phyloP scores from a whole-genome alignment of 2,329 filamentous ascomycete genomes.

The Fusarium hostae region DNA sequence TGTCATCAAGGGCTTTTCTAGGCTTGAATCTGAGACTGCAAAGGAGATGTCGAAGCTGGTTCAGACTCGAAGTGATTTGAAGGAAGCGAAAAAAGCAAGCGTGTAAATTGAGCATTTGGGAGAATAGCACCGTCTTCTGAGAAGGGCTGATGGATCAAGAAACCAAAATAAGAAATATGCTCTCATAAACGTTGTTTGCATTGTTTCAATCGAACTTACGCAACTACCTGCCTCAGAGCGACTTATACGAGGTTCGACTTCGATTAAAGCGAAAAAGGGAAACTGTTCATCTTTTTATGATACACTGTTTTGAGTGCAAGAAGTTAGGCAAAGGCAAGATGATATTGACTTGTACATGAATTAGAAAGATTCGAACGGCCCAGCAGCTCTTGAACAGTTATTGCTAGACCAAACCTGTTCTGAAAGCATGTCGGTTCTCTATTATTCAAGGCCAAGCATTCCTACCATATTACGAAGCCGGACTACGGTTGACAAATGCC shows the following conservation, averaged over 20 bases:
- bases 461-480: neutral
- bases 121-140: fast-evolving
- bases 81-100: constrained; percentile 32
- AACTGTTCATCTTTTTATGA: too few species aligned
- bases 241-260: neutral
- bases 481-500: neutral
- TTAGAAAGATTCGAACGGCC: neutral
- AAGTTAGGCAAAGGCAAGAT: too few species aligned
- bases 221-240: neutral
- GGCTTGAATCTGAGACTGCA: constrained; percentile 47
- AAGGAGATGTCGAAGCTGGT: constrained; percentile 49
- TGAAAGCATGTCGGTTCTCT: neutral
- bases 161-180: neutral
- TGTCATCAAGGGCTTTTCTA: constrained; percentile 66
- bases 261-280: too few species aligned
- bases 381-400: neutral
- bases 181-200: neutral
- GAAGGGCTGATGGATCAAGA: neutral
- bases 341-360: neutral
- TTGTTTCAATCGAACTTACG: neutral
- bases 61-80: constrained; percentile 45
- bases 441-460: neutral
- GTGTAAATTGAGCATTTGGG: neutral
- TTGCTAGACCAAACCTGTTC: neutral
- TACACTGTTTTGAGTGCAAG: too few species aligned